Evolutionary conservation across 495 filamentous ascomycete genomes (phyloP), one percentile per base, ranked within the genome.

Genomic region (Trichoderma asperelloides): DNA sequence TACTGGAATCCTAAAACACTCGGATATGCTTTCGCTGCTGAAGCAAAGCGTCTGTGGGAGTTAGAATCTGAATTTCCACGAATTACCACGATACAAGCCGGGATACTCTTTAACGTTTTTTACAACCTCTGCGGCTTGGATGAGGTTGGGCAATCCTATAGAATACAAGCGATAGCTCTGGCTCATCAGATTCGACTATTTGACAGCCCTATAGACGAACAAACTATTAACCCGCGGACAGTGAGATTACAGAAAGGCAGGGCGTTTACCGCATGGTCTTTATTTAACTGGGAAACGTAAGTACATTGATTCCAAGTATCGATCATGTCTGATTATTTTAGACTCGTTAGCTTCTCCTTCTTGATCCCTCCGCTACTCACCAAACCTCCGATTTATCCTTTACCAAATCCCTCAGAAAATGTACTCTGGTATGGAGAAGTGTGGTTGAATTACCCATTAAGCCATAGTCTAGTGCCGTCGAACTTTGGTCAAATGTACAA

Each of bases 231-330:
- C 9, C 33, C 33, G 5, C 68, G 64, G 12, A 66, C 70, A 12
- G 6, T 18, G 6, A 65, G 65, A 16, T 25, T 68, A 7, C 66
- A 67, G 21, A 69, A 49, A 41, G 69, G 67, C 15, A 67, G 70
- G 41, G 69, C 69, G 5, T 69, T 72, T 25, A 69, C 69, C 2
- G 72, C 72, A 2, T 74, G 72, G 72, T 68, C 70, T n/a, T 40
- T 74, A 30, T 74, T 63, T 25, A 65, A 63, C 40, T 74, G 72
- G 72, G 67, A 71, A 66, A 68, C 72, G 72, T 74, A 70, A 27
- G 72, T 69, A 63, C 57, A n/a, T 40, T 64, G n/a, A 13, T 72
- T 47, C 41, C 4, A 15, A 45, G 1, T 1, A 45, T 45, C 16
- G 41, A 45, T 18, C 12, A 0, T 45, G 0, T 15, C 41, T 45